Evolutionary conservation across 2,329 filamentous ascomycete genomes (phyloP).

Genomic region (Ascochyta lentis): DNA sequence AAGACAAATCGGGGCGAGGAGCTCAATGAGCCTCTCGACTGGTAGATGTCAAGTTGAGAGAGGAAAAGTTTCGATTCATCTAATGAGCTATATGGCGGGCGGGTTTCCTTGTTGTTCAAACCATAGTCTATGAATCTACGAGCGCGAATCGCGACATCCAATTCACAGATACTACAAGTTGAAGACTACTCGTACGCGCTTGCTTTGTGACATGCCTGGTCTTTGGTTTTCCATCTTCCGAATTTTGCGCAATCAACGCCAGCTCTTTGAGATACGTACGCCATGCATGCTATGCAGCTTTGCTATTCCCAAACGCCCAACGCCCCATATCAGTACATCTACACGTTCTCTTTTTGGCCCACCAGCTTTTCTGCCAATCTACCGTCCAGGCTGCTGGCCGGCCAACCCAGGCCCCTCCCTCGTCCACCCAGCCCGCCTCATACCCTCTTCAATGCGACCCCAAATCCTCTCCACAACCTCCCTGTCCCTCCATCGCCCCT

Average conservation of each 20-base stretch:
- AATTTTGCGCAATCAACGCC: not conserved
- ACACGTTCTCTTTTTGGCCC: not conserved
- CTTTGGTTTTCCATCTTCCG: not conserved
- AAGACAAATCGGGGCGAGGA: conserved; percentile 88
- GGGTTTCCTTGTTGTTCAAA: not conserved
- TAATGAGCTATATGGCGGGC: not conserved
- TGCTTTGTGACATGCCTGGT: not conserved
- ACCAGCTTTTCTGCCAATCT: not conserved
- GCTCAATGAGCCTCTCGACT: conserved; percentile 85
- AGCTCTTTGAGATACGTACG: conserved; percentile 19
- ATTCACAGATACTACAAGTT: not conserved
- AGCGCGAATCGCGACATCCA: not conserved
- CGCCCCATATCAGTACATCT: conserved; percentile 8
- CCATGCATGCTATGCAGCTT: conserved; percentile 14
- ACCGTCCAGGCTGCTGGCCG: conserved; percentile 27
- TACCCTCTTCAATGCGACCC: conserved; percentile 85
- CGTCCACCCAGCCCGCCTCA: conserved; percentile 84
- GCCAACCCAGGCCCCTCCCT: conserved; percentile 67
- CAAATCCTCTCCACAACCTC: conserved; percentile 94
- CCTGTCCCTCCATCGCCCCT: conserved; percentile 79
- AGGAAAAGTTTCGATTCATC: not conserved
- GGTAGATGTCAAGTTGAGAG: conserved; percentile 59
- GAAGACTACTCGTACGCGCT: not conserved
- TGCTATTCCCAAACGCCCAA: conserved; percentile 7
- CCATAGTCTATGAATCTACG: conserved; percentile 1